A percentile compares a stretch with the other conserved stretches of the same genome.
These are phyloP conservation scores for Stentor coeruleus DNA, from an alignment of 73 alveolate genomes.

Conservation along the genomic window DNA sequence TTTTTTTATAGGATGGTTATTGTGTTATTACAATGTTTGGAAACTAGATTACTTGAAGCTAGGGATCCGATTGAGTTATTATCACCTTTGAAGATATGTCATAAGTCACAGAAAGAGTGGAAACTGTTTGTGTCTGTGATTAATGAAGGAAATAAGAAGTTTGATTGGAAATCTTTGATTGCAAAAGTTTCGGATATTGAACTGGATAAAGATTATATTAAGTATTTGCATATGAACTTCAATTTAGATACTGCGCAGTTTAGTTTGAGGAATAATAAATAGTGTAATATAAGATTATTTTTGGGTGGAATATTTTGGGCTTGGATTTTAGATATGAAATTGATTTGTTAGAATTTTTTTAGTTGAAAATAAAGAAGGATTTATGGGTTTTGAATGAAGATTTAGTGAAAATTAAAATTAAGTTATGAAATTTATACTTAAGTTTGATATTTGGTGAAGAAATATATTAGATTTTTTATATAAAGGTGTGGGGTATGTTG, in stretches of 20 bases:
- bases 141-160: not conserved
- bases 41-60: conserved; percentile 41
- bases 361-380: no score
- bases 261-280: not conserved
- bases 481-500: no score
- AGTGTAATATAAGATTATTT: not conserved
- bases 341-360: no score
- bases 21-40: conserved; percentile 32
- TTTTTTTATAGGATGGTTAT: conserved; percentile 40
- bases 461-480: no score
- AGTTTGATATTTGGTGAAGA: no score
- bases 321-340: no score
- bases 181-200: conserved; percentile 7
- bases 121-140: conserved; percentile 5
- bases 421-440: no score
- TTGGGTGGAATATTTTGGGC: no score
- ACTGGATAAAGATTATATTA: conserved; percentile 16
- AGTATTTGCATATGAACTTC: conserved; percentile 22
- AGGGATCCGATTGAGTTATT: conserved; percentile 53
- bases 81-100: conserved; percentile 24
- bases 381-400: no score
- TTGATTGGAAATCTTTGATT: not conserved
- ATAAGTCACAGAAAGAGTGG: conserved; percentile 21
- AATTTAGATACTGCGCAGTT: conserved; percentile 15
- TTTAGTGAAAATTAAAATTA: no score